Evolutionary conservation across 148 eudicot genomes (phyloP).

Genomic region (Arbutus unedo): DNA sequence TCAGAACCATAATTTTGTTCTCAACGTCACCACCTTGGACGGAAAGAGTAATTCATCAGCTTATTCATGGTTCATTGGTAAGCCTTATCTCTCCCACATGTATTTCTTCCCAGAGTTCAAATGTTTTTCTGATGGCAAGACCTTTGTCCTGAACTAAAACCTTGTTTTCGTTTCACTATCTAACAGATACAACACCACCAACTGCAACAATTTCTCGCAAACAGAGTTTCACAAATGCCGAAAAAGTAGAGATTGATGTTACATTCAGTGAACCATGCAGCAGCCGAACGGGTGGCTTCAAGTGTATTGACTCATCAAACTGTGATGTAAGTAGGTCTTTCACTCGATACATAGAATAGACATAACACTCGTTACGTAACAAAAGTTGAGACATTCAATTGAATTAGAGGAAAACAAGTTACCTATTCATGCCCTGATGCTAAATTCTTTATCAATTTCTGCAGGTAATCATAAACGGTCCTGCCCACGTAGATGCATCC

Average conservation of each 20-base stretch:
- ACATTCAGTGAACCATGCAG: slow-evolving; percentile 16
- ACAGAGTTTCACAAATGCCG: slow-evolving; percentile 14
- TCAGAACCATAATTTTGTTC: slow-evolving; percentile 14
- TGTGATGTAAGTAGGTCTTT: slow-evolving; percentile 12
- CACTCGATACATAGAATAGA: background rate
- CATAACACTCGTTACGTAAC: no score
- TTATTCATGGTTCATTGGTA: slow-evolving; percentile 17
- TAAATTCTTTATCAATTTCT: background rate
- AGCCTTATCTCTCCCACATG: background rate
- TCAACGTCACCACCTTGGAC: background rate
- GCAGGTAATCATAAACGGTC: slow-evolving; percentile 16
- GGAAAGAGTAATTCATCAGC: slow-evolving; percentile 1
- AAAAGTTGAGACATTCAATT: background rate
- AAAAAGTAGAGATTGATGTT: background rate
- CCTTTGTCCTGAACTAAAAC: background rate
- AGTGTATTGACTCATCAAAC: slow-evolving; percentile 15
- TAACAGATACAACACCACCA: slow-evolving; percentile 12
- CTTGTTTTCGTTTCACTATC: background rate
- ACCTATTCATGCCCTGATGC: background rate
- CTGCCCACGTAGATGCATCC: slow-evolving; percentile 16
- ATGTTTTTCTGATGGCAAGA: background rate
- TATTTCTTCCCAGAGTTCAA: background rate
- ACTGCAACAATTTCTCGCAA: slow-evolving; percentile 14
- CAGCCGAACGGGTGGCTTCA: slow-evolving; percentile 3
- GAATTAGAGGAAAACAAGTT: background rate